Percentiles rank a stretch among this genome's conserved stretches.
Conservation (phyloP, 768 basidiomycete species). For the Chalciporus pseudorubinellus region DNA sequence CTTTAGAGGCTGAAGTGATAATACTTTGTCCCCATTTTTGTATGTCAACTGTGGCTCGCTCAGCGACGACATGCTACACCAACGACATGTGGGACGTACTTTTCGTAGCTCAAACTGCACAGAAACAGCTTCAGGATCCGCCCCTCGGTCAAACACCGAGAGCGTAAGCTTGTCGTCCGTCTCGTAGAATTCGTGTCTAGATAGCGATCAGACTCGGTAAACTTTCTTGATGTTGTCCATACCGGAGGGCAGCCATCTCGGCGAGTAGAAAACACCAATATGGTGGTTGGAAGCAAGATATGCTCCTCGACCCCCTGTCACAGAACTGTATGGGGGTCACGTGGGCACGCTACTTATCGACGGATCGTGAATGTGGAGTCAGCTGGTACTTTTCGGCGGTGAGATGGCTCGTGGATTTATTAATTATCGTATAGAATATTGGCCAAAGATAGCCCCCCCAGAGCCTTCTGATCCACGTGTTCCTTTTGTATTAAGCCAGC, state of each 20-base stretch:
- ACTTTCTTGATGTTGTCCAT: neutral
- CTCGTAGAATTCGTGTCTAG: slow-evolving; percentile 86
- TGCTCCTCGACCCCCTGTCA: slow-evolving; percentile 5
- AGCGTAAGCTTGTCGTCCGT: slow-evolving; percentile 72
- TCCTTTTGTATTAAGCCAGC: no score
- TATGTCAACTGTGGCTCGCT: slow-evolving; percentile 35
- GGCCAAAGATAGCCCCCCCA: no score
- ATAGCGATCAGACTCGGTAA: neutral
- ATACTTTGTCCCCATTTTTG: slow-evolving; percentile 63
- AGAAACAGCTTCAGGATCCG: slow-evolving; percentile 59
- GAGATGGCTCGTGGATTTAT: no score
- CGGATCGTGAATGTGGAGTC: no score
- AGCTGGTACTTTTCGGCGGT: no score
- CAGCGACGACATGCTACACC: no score
- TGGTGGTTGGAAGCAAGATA: slow-evolving; percentile 1
- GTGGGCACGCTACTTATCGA: slow-evolving; percentile 11
- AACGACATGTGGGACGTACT: slow-evolving; percentile 35
- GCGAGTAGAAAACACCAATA: neutral
- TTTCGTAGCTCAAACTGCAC: slow-evolving; percentile 64
- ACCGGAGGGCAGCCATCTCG: slow-evolving; percentile 31
- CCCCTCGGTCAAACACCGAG: slow-evolving; percentile 77
- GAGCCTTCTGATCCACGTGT: no score
- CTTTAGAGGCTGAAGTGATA: slow-evolving; percentile 76
- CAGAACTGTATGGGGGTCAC: slow-evolving; percentile 28
- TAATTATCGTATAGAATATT: no score